phyloP scores from a whole-genome alignment of 345 rosid species.

The Lumnitzera racemosa region DNA sequence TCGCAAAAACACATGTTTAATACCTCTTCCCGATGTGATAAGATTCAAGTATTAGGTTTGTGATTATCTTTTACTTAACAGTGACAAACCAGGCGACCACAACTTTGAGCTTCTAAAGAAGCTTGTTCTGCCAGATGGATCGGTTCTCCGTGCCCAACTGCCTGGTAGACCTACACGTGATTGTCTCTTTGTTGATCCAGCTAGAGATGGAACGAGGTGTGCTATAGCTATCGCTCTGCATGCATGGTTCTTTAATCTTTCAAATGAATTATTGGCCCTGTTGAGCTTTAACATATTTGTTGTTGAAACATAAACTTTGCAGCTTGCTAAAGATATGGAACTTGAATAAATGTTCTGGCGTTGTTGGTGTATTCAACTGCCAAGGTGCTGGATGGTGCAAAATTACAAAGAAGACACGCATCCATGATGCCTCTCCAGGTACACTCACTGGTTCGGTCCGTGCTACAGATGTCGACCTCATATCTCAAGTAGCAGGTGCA shows the following conservation, averaged over 20 bases:
- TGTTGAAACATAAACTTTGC: conserved; percentile 7
- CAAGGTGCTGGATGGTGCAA: conserved; percentile 99
- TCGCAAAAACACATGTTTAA: no score
- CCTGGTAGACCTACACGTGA: conserved; percentile 95
- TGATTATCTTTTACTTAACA: conserved; percentile 11
- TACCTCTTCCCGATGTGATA: no score
- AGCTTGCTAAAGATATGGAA: conserved; percentile 96
- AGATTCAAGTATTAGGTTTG: conserved; percentile 3
- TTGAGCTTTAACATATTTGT: background rate
- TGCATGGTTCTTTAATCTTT: conserved; percentile 1
- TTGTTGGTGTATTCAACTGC: conserved; percentile 92
- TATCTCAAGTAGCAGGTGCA: conserved; percentile 60
- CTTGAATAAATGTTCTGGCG: conserved; percentile 69
- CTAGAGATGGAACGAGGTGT: conserved; percentile 77
- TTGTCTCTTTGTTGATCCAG: conserved; percentile 82
- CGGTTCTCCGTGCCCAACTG: conserved; percentile 73
- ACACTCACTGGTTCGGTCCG: conserved; percentile 61
- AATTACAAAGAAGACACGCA: conserved; percentile 61
- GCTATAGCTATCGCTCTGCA: no score
- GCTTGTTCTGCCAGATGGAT: conserved; percentile 94
- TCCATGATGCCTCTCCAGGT: conserved; percentile 82
- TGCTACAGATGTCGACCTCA: conserved; percentile 64
- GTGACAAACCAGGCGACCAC: conserved; percentile 97
- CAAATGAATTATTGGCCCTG: background rate
- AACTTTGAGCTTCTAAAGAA: conserved; percentile 71